Conservation (phyloP, 148 eudicot genomes). For the Camellia lanceoleosa region DNA sequence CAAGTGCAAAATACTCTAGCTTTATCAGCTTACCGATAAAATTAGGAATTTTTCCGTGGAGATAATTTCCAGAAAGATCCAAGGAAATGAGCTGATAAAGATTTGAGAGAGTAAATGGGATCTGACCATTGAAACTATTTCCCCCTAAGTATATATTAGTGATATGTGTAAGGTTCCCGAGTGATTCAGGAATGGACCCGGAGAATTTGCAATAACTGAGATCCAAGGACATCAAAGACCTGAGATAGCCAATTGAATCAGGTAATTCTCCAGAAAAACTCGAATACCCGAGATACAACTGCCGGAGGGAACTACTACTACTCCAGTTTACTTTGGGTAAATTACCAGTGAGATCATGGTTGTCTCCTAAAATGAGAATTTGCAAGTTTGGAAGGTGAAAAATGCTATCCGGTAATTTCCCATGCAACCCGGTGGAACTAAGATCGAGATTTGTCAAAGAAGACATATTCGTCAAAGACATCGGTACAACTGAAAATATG, state of each 20-base stretch:
- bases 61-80: too few relatives aligned
- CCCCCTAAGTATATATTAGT: background rate
- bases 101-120: slow-evolving; percentile 1
- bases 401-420: background rate
- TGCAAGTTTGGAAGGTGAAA: slow-evolving; percentile 12
- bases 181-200: slow-evolving; percentile 9
- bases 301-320: background rate
- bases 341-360: slow-evolving; percentile 10
- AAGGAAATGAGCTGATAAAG: background rate
- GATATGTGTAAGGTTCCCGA: slow-evolving; percentile 5
- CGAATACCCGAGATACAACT: background rate
- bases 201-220: slow-evolving; percentile 6
- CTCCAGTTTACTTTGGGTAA: background rate
- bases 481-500: background rate
- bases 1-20: too few relatives aligned
- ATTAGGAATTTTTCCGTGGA: too few relatives aligned
- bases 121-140: background rate
- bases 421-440: background rate
- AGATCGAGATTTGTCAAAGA: slow-evolving; percentile 8
- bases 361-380: background rate
- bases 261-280: slow-evolving; percentile 4
- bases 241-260: slow-evolving; percentile 7
- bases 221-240: background rate
- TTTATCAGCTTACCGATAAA: too few relatives aligned
- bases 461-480: slow-evolving; percentile 1